Evolutionary conservation across 139 green algal species (phyloP), one percentile per base, ranked within the genome.

Genomic region (Spirogloea muscicola): DNA sequence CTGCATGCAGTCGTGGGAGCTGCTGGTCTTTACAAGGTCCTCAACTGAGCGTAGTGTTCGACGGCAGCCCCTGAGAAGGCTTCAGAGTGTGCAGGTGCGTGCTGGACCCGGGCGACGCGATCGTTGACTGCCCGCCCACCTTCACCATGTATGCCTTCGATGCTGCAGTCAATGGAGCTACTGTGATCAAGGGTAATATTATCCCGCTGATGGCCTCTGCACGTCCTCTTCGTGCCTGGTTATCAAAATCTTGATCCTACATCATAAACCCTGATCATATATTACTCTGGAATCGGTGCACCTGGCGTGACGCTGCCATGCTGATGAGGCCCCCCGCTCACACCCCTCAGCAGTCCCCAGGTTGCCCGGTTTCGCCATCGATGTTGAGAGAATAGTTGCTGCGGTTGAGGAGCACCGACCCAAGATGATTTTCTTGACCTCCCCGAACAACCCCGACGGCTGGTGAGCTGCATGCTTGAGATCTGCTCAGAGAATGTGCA

Each of bases 101-200:
- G 34, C 84, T 99, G 74, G 95, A 98, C 2, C 87, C 91, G 0
- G 93, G 91, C 0, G 95, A 99, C 78, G 79, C 37, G 4, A 96
- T 99, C 55, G 68, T 97, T 5, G 92, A 97, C 81, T 93, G 84
- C 62, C 92, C 93, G 1, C 93, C 92, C 34, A 97, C 93, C 7
- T 97, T 97, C 82, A 96, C 90, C 62, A 99, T 98, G 94, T 99
- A 99, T 68, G 85, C 71, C 1, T 99, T 98, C 80, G 95, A 99
- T 52, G 91, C 92, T 1, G 91, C 91, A 33, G 92, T 99, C 25
- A 98, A 97, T 73, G 84, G 84, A 69, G 95, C 89, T 1, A 57
- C 74, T 0, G 84, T 93, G 0, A 73, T 98, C 27, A 93, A 62
- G 61, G 75, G 75, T 82, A 18, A n/a, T 33, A 21, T n/a, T n/a